Conservation (phyloP, 352 stramenopile genomes). For the Globisporangium mamillatum region DNA sequence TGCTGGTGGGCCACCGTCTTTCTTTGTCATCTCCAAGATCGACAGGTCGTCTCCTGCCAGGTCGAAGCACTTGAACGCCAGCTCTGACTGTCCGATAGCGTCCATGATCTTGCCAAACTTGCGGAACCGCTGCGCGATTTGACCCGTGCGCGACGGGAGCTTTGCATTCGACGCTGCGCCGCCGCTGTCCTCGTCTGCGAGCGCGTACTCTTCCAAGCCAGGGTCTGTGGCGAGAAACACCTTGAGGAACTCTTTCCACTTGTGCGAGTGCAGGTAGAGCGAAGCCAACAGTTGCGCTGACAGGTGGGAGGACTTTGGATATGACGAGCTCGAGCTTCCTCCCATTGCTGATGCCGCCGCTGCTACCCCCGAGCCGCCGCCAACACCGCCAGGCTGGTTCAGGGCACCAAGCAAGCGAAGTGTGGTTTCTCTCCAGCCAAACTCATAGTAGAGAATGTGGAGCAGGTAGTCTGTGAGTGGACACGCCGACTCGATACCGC, state of each 20-base stretch:
- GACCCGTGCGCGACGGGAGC: constrained; percentile 53
- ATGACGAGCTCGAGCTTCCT: constrained; percentile 23
- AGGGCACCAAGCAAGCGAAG: constrained; percentile 45
- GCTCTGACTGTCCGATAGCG: constrained; percentile 46
- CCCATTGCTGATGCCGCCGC: constrained; percentile 5
- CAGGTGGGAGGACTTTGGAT: constrained; percentile 38
- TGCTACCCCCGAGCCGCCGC: constrained; percentile 2
- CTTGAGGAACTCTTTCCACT: constrained; percentile 55
- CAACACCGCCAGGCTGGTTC: constrained; percentile 16
- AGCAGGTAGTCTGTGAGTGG: constrained; percentile 47
- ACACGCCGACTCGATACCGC: constrained; percentile 37
- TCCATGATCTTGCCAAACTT: constrained; percentile 45
- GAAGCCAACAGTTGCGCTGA: constrained; percentile 39
- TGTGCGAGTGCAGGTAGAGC: constrained; percentile 48
- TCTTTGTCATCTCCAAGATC: constrained; percentile 46
- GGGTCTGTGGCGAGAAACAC: constrained; percentile 50
- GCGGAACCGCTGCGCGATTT: constrained; percentile 34
- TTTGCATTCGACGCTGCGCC: constrained; percentile 35
- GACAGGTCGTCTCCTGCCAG: constrained; percentile 65
- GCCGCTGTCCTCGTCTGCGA: constrained; percentile 36
- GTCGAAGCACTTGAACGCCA: constrained; percentile 64
- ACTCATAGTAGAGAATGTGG: constrained; percentile 43
- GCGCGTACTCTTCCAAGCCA: constrained; percentile 67
- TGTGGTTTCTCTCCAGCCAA: constrained; percentile 56
- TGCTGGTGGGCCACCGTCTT: constrained; percentile 17